Base-by-base conservation (phyloP, 2,329 filamentous ascomycete genomes). In the Colletotrichum orbiculare region DNA sequence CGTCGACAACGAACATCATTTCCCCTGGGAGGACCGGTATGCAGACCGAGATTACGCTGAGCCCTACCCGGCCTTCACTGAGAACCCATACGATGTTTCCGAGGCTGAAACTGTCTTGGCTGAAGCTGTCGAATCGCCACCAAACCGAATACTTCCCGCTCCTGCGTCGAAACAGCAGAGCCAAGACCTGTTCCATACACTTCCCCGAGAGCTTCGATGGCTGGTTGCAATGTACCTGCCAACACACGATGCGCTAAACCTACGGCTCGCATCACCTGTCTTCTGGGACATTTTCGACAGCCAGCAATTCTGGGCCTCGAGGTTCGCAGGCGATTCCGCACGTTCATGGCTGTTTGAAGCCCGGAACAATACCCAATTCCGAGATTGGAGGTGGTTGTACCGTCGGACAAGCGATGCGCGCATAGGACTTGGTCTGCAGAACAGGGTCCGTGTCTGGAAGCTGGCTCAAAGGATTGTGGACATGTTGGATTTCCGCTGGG, bases 281-380 rank as follows among this genome's bases (percentile, higher is more conserved):
- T 62, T 66, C 47, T 37, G 25, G n/a, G 17, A 54, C 7, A 39
- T 52, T 12, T 59, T 59, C 34, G 35, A 63, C 43, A 54, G 15
- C n/a, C 53, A 66, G 25, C 47, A 59, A 47, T 66, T 66, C 46
- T 66, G 64, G 64, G 64, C 64, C n/a, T 59, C 64, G 9, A 62
- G 64, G 35, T 66, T 66, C 49, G 15, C 9, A 37, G 15, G 38
- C 11, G n/a, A n/a, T 33, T 42, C 41, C 7, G 64, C 63, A 5
- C 58, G 64, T 33, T 54, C 47, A 37, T 66, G 64, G 64, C 34
- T 66, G 8, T 48, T 66, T 38, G 64, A 66, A 54, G 33, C 54
- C 2, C 47, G 48, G n/a, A 12, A 55, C 11, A 43, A 46, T 38
- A 43, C 43, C 12, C 33, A 48, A 15, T 17, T 8, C 45, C 17